Base-by-base conservation (phyloP, 441 rosid genomes). In the Gossypium schwendimanii region DNA sequence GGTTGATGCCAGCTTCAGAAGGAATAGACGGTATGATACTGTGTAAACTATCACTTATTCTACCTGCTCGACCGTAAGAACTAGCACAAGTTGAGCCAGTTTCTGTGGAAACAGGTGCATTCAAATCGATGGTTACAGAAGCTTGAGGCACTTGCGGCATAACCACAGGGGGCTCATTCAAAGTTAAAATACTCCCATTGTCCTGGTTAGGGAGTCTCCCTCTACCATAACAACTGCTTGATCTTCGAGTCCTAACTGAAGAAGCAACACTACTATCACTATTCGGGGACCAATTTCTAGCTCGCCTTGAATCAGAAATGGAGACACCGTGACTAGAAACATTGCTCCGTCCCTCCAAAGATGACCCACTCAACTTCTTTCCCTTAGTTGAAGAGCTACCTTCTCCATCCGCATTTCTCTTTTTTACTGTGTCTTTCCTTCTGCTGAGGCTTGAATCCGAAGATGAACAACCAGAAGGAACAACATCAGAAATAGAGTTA, bases 351-450 rank as follows among this genome's bases (percentile, higher is more conserved):
- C 79, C 86, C 73, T 83, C 91, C 17, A 67, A 33, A 45, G 88
- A 76, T 33, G 80, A 71, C 70, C 84, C 89, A 49, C 75, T 76
- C 52, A 77, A 74, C 75, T 78, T 90, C 79, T 86, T 90, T 49
- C 92, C 94, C 67, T 81, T 87, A 69, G 69, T 70, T 55, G 89
- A 83, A 55, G 89, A 84, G 77, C 95, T 89, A 76, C 94, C 83
- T 77, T 87, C 93, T 75, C 86, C 94, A 62, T 83, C 89, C 75
- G 73, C 79, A 71, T 59, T 83, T 80, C 88, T 86, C 82, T 83
- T 89, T 70, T 79, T 85, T 4, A 72, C 15, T 1, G 73, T 53
- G 66, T 85, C 89, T 64, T 78, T 83, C 79, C 78, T 84, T 74
- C 82, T 78, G 70, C 73, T 76, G 24, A 75, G 70, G 71, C 75